Evolutionary conservation across 495 filamentous ascomycete species (phyloP), one percentile per base, ranked within the genome.

Genomic region (Aspergillus affinis): DNA sequence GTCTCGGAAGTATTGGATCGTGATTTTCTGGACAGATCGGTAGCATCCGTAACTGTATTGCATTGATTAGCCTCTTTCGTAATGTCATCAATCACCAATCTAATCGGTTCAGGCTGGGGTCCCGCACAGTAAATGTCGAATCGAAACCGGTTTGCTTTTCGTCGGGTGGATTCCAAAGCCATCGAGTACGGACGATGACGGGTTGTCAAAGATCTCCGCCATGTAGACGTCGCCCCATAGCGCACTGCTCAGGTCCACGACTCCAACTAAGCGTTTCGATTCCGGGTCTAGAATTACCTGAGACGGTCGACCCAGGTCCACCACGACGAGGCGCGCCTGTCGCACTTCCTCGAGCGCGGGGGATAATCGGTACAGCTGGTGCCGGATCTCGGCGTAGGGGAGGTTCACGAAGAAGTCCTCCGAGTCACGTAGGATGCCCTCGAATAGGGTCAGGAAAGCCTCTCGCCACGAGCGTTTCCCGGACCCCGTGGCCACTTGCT

Each of bases 351-450:
- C 84, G 0, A 91, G 77, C 0, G 68, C 72, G 41, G 72, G 66
- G 9, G 76, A 78, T 51, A 83, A 72, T 32, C 76, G 70, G 60
- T 59, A 63, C 9, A 84, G 63, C 44, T 84, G 77, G 26, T 80
- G 73, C 41, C 88, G 80, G 50, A 92, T 82, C 55, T 80, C 72
- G 17, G 79, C 77, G 65, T 91, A 91, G 2, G 88, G 87, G 15
- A 91, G 68, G 52, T 81, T 77, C 53, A 92, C 80, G 32, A 86
- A 78, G 72, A 85, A 84, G 57, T 91, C 89, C 64, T 92, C 89
- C 15, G 81, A 85, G 64, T 91, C 89, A 19, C 85, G 83, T 26
- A 91, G 74, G 15, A 84, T 71, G 4, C 79, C 72, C 62, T 91
- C 89, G 13, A 90, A 75, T 46, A 92, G 73, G 2, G 69, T 61